phyloP scores from a whole-genome alignment of 78 protist genomes.

The Dictyostelium citrinum region DNA sequence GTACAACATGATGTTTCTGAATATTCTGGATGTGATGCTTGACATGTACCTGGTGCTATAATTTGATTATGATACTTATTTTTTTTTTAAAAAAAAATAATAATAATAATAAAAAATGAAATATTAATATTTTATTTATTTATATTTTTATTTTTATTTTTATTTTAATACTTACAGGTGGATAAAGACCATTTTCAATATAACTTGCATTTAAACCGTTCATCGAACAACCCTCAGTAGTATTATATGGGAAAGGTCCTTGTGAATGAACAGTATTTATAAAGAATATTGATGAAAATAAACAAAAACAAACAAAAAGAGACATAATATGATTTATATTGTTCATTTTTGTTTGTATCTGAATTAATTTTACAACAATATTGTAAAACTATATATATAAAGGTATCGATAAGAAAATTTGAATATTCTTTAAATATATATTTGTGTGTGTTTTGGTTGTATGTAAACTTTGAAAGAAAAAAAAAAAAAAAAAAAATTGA shows the following conservation, averaged over 20 bases:
- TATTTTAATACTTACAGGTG: background rate
- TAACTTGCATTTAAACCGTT: background rate
- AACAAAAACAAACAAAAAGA: conserved; percentile 21
- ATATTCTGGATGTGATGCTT: conserved; percentile 47
- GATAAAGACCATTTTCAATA: background rate
- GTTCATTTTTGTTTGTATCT: conserved; percentile 7
- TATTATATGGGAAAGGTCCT: background rate
- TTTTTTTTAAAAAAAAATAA: background rate
- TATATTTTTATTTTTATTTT: background rate
- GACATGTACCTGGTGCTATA: conserved; percentile 38
- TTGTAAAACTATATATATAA: background rate
- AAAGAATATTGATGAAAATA: background rate
- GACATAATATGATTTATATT: conserved; percentile 8
- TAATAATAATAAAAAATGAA: background rate
- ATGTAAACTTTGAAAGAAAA: background rate
- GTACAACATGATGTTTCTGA: conserved; percentile 38
- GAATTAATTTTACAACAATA: background rate
- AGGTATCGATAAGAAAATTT: background rate
- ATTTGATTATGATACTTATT: background rate
- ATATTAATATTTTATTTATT: too few relatives aligned
- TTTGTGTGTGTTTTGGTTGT: background rate
- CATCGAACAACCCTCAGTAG: conserved; percentile 9
- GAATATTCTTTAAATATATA: background rate
- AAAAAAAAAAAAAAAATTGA: too few relatives aligned
- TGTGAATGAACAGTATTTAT: conserved; percentile 10